Conservation (phyloP, 306 rosid genomes). For the Quercus glauca region DNA sequence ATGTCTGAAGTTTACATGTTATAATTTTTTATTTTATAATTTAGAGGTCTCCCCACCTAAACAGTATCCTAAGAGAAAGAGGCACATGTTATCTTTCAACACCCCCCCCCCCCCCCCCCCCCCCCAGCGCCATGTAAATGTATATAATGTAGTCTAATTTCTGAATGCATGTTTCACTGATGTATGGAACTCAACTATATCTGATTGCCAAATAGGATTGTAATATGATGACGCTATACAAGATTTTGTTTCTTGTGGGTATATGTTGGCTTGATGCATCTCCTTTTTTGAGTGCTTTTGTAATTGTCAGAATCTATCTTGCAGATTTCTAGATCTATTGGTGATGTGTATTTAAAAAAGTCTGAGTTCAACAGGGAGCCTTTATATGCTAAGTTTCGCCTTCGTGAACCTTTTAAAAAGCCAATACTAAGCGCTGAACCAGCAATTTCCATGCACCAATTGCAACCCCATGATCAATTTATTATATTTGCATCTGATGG, state of each 20-base stretch:
- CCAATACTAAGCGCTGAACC: constrained; percentile 88
- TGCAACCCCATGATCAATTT: constrained; percentile 78
- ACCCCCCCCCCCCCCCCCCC: too few species aligned
- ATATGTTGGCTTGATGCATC: not conserved
- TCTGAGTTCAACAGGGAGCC: constrained; percentile 91
- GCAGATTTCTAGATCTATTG: constrained; percentile 86
- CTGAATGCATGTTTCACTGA: not conserved
- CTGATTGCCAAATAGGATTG: not conserved
- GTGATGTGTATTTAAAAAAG: constrained; percentile 85
- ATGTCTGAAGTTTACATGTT: not conserved
- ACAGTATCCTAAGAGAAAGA: not conserved
- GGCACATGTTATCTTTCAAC: not conserved
- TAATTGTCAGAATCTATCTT: constrained; percentile 17
- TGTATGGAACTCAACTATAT: not conserved
- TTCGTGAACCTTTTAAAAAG: constrained; percentile 59
- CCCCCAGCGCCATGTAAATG: not conserved
- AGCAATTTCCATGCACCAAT: constrained; percentile 52
- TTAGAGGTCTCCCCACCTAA: not conserved
- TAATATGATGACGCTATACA: not conserved
- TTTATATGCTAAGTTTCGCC: constrained; percentile 71
- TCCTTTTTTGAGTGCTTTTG: constrained; percentile 5
- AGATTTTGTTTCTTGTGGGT: not conserved
- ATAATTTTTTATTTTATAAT: not conserved
- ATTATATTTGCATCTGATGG: constrained; percentile 93
- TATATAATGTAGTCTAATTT: not conserved